Evolutionary conservation across 1,284 basidiomycete genomes (phyloP), one percentile per base, ranked within the genome.

Genomic region (Cystobasidiaceae sp.): DNA sequence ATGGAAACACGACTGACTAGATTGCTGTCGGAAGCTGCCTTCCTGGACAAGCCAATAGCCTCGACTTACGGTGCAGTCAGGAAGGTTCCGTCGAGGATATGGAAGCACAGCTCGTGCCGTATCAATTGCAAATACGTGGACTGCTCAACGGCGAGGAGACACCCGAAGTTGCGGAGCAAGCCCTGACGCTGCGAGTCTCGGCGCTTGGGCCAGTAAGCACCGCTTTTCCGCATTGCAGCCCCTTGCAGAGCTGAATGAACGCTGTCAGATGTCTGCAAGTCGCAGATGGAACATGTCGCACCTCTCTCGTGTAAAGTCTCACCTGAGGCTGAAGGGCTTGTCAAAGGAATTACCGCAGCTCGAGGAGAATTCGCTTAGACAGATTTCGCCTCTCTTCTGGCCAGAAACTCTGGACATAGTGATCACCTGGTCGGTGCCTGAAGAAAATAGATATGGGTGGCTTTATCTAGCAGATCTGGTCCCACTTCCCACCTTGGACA

Each of bases 301-400:
- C 25, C 9, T 62, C 4, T 30, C 13, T 13, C n/a, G 23, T 9
- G 27, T 37, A 23, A 32, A 37, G 9, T 43, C 60, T 13, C 25
- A 6, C 15, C 25, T 28, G 11, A 23, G 60, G 15, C 23, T 25
- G 19, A 28, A 37, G 49, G 45, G 17, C 7, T 27, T 66, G 30
- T 56, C 41, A 9, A 21, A 51, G 32, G 45, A 59, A 23, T 84
- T 89, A 74, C 84, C 85, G 0, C 81, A 86, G 62, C 85, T 94
- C 23, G 81, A 87, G 0, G 44, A 76, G 3, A 61, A 76, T 1
- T 79, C 81, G 1, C 80, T 85, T 67, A 78, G 81, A 0, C 75
- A 75, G 34, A 82, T 92, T 48, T 92, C 94, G 74, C 89, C 92
- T 1, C 80, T 93, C 4, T 85, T 89, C 75, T 83, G 87, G 69